Conservation (phyloP, 2,329 filamentous ascomycete genomes). For the Neofusicoccum laricinum region DNA sequence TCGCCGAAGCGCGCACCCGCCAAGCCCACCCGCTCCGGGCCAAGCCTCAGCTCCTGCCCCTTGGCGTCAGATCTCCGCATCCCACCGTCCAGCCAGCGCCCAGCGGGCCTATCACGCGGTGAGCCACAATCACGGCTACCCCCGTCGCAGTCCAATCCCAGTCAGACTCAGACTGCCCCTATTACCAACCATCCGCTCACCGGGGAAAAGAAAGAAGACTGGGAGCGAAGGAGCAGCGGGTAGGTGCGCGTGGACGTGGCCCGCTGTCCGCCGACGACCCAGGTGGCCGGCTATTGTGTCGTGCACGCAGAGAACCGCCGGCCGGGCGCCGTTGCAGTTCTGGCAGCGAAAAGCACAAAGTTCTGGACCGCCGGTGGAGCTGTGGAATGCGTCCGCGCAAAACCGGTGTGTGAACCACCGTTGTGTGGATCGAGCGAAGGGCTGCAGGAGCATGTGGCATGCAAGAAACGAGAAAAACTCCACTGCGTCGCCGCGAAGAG, state of each 20-base stretch:
- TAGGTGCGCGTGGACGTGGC: background rate
- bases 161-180: background rate
- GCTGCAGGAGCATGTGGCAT: conserved; percentile 9
- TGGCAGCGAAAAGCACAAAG: background rate
- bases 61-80: conserved; percentile 16
- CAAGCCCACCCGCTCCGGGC: conserved; percentile 13
- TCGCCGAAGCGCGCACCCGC: background rate
- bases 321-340: background rate
- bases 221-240: background rate
- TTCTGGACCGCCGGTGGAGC: conserved; percentile 8
- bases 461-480: conserved; percentile 11
- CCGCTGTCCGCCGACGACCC: background rate
- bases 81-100: conserved; percentile 5
- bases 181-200: background rate
- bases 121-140: conserved; percentile 14
- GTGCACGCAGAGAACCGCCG: background rate
- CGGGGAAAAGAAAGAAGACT: background rate
- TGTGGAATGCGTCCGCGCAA: background rate
- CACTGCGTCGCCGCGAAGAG: conserved; percentile 1
- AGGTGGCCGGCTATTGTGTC: background rate
- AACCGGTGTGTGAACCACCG: conserved; percentile 10
- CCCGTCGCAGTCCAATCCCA: background rate
- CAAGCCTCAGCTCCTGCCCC: conserved; percentile 6
- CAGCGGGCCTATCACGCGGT: conserved; percentile 10
- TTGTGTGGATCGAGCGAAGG: background rate